These are phyloP conservation scores for Vitis vinifera DNA, from an alignment of 164 flowering plant species.

Conservation along the genomic window DNA sequence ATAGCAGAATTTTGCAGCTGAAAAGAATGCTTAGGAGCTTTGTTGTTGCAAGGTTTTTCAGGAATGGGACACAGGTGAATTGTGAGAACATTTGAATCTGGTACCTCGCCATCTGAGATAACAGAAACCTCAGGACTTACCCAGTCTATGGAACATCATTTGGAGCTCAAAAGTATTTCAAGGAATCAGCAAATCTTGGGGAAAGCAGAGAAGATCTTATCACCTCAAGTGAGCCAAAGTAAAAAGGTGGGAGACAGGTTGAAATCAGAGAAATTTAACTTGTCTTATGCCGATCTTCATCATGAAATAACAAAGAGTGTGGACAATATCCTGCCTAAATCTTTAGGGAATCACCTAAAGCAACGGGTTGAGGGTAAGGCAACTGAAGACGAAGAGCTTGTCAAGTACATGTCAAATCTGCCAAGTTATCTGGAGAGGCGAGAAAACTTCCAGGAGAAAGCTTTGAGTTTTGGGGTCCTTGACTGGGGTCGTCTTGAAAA, in stretches of 20 bases:
- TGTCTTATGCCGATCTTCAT: conserved; percentile 36
- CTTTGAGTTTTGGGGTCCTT: conserved; percentile 80
- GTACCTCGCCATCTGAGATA: background rate
- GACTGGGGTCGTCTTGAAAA: conserved; percentile 79
- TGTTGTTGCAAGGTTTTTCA: no score
- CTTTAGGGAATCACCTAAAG: conserved; percentile 29
- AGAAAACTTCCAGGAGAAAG: conserved; percentile 47
- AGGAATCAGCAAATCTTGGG: conserved; percentile 22
- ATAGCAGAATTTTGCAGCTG: background rate
- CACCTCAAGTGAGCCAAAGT: conserved; percentile 18
- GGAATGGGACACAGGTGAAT: background rate
- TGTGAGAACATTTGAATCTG: background rate
- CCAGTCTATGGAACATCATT: conserved; percentile 23
- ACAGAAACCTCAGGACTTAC: background rate
- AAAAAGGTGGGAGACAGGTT: conserved; percentile 24
- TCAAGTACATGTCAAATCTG: conserved; percentile 89
- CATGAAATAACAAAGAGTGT: conserved; percentile 21
- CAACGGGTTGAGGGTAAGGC: conserved; percentile 21
- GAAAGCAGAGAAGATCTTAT: conserved; percentile 18
- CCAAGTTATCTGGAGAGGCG: conserved; percentile 73
- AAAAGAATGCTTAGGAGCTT: background rate
- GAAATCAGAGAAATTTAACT: conserved; percentile 25
- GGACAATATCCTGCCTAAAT: conserved; percentile 18
- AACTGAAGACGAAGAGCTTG: conserved; percentile 63
- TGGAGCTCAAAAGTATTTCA: conserved; percentile 24